Conservation (phyloP, 768 basidiomycete genomes). For the Galerina sulciceps region DNA sequence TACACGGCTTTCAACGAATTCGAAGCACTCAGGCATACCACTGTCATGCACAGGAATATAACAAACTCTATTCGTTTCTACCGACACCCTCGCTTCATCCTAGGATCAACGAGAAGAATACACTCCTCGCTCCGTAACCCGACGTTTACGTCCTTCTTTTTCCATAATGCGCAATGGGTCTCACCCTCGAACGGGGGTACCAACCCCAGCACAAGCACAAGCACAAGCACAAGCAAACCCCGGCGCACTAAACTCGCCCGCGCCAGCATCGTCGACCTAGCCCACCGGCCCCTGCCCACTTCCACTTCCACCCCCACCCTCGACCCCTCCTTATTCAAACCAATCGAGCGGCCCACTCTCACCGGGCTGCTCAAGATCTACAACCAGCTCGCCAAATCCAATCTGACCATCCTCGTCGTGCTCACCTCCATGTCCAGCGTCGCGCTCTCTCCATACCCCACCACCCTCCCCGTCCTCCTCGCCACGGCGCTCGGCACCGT, state of each 20-base stretch:
- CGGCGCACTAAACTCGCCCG: conserved; percentile 5
- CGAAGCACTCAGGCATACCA: background rate
- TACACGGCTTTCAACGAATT: no score
- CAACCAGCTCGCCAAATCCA: conserved; percentile 81
- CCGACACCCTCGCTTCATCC: background rate
- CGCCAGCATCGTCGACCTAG: conserved; percentile 4
- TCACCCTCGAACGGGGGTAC: conserved; percentile 11
- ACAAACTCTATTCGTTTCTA: background rate
- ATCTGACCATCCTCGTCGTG: conserved; percentile 82
- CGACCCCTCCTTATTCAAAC: conserved; percentile 30
- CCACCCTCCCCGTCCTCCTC: conserved; percentile 82
- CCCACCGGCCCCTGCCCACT: conserved; percentile 20
- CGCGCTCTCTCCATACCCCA: conserved; percentile 87
- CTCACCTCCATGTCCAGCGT: conserved; percentile 92
- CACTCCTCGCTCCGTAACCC: conserved; percentile 20
- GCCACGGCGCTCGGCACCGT: conserved; percentile 89
- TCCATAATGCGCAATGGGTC: conserved; percentile 62
- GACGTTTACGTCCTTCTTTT: conserved; percentile 62
- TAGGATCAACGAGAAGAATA: conserved; percentile 2
- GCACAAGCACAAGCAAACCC: conserved; percentile 13
- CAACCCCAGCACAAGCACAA: conserved; percentile 6
- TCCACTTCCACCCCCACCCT: conserved; percentile 4
- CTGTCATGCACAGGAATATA: conserved; percentile 2
- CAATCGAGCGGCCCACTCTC: conserved; percentile 49
- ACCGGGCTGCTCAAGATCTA: conserved; percentile 67